Conservation (phyloP, 2,329 filamentous ascomycete species). For the Graphiopsis chlorocephala region DNA sequence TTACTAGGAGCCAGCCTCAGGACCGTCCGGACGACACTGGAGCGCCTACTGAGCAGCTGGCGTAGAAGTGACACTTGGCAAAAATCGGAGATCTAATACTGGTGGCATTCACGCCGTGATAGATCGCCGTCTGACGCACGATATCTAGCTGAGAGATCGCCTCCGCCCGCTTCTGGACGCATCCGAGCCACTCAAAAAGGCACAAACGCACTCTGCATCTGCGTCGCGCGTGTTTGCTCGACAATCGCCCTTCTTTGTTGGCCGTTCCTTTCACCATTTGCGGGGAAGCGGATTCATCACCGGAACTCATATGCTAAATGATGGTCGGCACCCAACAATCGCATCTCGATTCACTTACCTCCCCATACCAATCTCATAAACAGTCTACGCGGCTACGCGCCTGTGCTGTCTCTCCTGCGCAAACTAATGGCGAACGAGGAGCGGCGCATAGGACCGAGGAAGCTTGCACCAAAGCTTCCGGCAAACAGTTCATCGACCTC, state of each 20-base stretch:
- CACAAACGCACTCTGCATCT: neutral
- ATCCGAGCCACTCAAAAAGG: neutral
- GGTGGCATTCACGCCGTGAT: neutral
- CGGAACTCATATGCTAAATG: neutral
- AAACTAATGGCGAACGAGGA: conserved; percentile 13
- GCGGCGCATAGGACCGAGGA: conserved; percentile 9
- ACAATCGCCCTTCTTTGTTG: neutral
- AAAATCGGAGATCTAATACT: neutral
- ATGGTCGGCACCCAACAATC: conserved; percentile 4
- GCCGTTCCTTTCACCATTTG: neutral
- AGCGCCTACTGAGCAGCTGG: neutral
- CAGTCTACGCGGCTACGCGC: neutral
- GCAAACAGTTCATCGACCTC: conserved; percentile 3
- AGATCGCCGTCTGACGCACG: neutral
- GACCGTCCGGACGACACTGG: neutral
- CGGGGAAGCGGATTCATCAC: neutral
- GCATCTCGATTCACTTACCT: neutral
- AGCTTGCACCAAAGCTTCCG: conserved; percentile 16
- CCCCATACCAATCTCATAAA: neutral
- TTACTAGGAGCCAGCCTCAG: neutral
- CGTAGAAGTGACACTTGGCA: neutral
- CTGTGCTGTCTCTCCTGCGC: neutral
- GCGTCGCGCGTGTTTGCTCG: neutral
- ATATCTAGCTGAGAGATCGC: neutral
- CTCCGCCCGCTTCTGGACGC: neutral